Base-by-base conservation (phyloP, 257 asterid species). In the Linaria vulgaris region DNA sequence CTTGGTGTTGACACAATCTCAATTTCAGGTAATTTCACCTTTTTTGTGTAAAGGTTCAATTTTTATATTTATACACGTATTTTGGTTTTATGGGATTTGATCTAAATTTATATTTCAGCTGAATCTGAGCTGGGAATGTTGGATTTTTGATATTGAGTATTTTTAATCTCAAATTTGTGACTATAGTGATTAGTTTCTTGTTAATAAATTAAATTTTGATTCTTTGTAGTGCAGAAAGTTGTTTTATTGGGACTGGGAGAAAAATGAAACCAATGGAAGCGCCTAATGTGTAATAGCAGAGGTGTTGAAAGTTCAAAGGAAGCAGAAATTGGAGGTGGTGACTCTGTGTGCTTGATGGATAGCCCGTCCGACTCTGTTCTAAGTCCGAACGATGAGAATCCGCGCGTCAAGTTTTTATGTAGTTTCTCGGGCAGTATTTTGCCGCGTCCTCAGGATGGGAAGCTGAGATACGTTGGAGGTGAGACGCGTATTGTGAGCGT, bases 371-470 rank as follows among this genome's bases (percentile, higher is more conserved):
- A 77, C 49, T 80, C 95, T 0, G 79, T 44, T 44, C 60, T 21
- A 60, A 80, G 82, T 71, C 74, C 81, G 8, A 79, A 69, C 4
- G 97, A 88, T 4, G 99, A 94, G 39, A 74, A 50, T 46, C 88
- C 72, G 17, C 94, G 99, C 3, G 84, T 94, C 43, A 94, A 87
- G 78, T 90, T 94, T 82, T 80, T 94, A 60, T 90, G 97, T 75
- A 94, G 99, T 78, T 94, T 90, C 69, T 76, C 78, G 0, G 99
- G 99, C 8, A 82, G 95, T 68, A 87, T 94, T 69, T 54, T 94
- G 64, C 99, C 97, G 0, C 85, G 99, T 56, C 99, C 99, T 8
- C 96, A 87, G 67, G 99, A 94, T 74, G 97, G 99, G 43, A 94
- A 84, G 74, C 97, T 94, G 70, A 76, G 97, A 56, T 90, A 94